Evolutionary conservation across 2,329 filamentous ascomycete species (phyloP), one percentile per base, ranked within the genome.

Genomic region (Basipetospora chlamydospora): DNA sequence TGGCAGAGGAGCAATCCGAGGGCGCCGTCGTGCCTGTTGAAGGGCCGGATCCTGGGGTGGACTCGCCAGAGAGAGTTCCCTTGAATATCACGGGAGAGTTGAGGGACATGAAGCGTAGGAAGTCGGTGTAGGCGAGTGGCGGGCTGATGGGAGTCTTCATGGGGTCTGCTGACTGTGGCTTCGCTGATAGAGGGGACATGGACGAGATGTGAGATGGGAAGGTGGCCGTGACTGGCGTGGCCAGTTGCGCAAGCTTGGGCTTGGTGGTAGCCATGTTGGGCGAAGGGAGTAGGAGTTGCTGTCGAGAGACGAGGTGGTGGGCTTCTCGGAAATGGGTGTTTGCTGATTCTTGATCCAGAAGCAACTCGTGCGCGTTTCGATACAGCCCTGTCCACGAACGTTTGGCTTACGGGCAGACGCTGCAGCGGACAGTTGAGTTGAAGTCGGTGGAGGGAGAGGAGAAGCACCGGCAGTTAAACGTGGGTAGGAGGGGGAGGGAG

Each of bases 61-160:
- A 64, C 44, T 64, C 63, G 39, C 60, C 63, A 13, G 64, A 62
- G 42, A 54, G 53, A 47, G 65, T 64, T 35, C 63, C 60, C 28
- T 77, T 70, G 39, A 47, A 49, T 33, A 72, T 65, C 32, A 72
- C 60, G 7, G 82, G 81, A 43, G 78, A 85, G 51, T 77, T 73
- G 40, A 86, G 66, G 13, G 79, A 79, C 59, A 92, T 75, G 41
- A 78, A 77, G 60, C 86, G 88, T 43, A 96, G 76, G 53, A 95
- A 96, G 51, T 96, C 86, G 46, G 84, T 80, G 54, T 96, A 96
- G 40, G 88, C 87, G 16, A 73, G 67, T 3, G 88, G 88, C 36
- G 88, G 88, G 35, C 82, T 92, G 55, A 96, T 93, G 33, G 87
- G 87, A 4, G 87, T 95, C 60, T 87, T 88, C 64, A 87, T 72